phyloP scores from a whole-genome alignment of 768 basidiomycete species.

The Lyophyllum atratum region DNA sequence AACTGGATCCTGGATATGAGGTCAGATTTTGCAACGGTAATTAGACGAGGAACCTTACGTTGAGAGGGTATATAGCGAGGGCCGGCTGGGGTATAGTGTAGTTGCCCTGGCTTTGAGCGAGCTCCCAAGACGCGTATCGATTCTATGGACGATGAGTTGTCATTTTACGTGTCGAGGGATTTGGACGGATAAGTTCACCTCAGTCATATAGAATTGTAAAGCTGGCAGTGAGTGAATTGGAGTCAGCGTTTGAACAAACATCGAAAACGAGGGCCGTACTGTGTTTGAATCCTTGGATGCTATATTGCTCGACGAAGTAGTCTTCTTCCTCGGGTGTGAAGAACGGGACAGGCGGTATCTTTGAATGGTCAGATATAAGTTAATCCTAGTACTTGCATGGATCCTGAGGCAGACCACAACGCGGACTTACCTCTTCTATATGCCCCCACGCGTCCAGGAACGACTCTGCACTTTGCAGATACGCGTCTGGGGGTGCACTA shows the following conservation, averaged over 20 bases:
- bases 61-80: constrained; percentile 39
- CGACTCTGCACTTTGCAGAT: constrained; percentile 49
- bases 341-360: constrained; percentile 67
- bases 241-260: neutral
- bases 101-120: constrained; percentile 46
- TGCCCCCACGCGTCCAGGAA: constrained; percentile 57
- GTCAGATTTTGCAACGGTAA: neutral
- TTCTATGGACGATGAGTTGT: constrained; percentile 31
- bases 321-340: constrained; percentile 64
- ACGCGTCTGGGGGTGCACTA: constrained; percentile 57
- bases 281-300: constrained; percentile 55
- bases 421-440: constrained; percentile 38
- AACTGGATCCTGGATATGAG: constrained; percentile 43
- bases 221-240: constrained; percentile 35
- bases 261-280: constrained; percentile 42
- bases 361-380: neutral
- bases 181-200: constrained; percentile 35
- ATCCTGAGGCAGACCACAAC: too few species aligned
- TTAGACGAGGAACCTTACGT: constrained; percentile 27
- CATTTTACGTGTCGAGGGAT: neutral
- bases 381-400: neutral
- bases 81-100: constrained; percentile 44
- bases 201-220: constrained; percentile 63
- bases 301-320: constrained; percentile 68
- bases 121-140: constrained; percentile 39